A percentile compares a stretch with the other conserved stretches of the same genome.
Evolutionary conservation across 139 green algal species (phyloP).

Genomic region (Volvox africanus): DNA sequence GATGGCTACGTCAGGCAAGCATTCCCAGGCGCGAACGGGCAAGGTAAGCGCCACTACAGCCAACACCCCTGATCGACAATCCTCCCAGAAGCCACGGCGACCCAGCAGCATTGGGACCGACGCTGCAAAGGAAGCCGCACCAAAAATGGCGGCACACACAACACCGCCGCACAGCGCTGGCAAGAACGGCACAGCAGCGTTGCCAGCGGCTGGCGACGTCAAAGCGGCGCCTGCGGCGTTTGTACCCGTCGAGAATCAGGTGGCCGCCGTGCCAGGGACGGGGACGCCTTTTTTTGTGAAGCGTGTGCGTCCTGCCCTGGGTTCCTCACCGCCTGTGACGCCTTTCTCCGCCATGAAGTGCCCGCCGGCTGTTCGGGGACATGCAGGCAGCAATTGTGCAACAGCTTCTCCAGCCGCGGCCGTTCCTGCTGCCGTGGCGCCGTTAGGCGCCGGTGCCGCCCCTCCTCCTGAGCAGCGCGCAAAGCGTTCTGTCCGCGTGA

Average conservation of each 20-base stretch:
- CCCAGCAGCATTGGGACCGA: background rate
- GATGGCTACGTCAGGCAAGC: background rate
- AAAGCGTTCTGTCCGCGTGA: background rate
- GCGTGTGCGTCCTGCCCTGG: conserved; percentile 11
- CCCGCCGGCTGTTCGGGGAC: background rate
- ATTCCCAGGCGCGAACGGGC: background rate
- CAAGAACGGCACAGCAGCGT: background rate
- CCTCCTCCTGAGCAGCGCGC: background rate
- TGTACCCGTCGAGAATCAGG: background rate
- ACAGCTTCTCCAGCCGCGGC: background rate
- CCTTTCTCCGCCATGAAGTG: conserved; percentile 25
- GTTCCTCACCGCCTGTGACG: background rate
- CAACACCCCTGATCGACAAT: background rate
- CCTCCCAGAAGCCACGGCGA: background rate
- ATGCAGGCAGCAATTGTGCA: background rate
- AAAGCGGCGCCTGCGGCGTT: background rate
- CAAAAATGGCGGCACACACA: background rate
- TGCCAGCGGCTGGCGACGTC: background rate
- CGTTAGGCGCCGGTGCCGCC: background rate
- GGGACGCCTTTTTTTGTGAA: conserved; percentile 28
- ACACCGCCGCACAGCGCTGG: background rate
- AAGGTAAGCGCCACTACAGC: background rate
- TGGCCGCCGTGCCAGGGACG: background rate
- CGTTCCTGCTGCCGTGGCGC: background rate
- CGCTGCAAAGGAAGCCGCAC: background rate